Percentiles rank a stretch among this genome's conserved stretches.
These are phyloP conservation scores for Rheum nobile DNA, from an alignment of 148 eudicot species.

Conservation along the genomic window DNA sequence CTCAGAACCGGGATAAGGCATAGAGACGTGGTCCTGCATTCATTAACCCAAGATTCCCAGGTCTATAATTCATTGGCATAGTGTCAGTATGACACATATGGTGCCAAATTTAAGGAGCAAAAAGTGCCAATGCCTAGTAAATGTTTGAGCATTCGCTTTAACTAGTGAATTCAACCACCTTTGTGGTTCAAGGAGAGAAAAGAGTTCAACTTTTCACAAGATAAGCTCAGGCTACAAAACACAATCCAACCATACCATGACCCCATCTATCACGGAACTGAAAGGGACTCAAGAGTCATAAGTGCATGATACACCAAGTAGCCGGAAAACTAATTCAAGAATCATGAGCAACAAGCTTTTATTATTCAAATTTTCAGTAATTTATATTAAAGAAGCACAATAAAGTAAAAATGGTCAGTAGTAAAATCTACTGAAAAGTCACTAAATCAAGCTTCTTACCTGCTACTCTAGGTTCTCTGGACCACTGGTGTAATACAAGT, in stretches of 20 bases:
- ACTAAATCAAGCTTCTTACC: not conserved
- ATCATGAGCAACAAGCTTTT: not conserved
- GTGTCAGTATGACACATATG: not conserved
- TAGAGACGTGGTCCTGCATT: not conserved
- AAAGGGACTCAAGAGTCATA: not conserved
- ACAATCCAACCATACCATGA: not conserved
- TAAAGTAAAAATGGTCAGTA: not conserved
- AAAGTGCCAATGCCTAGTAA: not conserved
- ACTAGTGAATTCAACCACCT: not conserved
- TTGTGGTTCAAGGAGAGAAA: not conserved
- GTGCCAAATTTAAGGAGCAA: not conserved
- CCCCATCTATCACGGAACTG: not conserved
- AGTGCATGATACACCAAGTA: not conserved
- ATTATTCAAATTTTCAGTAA: not conserved
- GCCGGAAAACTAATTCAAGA: not conserved
- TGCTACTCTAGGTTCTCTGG: slow-evolving; percentile 16
- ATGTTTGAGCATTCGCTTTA: not conserved
- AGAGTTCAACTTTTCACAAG: not conserved
- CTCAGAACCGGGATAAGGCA: not conserved
- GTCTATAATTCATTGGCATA: not conserved
- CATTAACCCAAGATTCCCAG: not conserved
- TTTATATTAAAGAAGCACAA: too few species aligned
- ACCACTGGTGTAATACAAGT: slow-evolving; percentile 19
- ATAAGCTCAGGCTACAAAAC: not conserved
- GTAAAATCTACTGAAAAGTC: not conserved